A percentile compares a stretch with the other conserved stretches of the same genome.
Evolutionary conservation across 1,284 basidiomycete species (phyloP).

Genomic region (Cystobasidiaceae sp.): DNA sequence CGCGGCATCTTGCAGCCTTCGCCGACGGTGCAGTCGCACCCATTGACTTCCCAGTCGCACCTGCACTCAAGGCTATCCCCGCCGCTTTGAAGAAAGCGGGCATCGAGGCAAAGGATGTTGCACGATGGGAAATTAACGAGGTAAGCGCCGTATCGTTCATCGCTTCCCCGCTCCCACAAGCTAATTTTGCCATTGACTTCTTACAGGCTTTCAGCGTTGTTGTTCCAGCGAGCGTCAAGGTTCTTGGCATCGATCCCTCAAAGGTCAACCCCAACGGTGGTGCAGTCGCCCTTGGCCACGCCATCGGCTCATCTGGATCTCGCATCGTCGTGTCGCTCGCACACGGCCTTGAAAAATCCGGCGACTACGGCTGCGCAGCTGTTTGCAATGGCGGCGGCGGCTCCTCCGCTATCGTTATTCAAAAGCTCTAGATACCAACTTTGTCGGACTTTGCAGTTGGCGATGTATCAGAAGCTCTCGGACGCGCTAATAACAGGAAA

Average conservation of each 20-base stretch:
- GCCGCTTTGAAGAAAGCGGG: slow-evolving; percentile 82
- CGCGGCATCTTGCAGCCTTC: slow-evolving; percentile 76
- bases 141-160: slow-evolving; percentile 32
- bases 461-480: too few relatives aligned
- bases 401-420: slow-evolving; percentile 81
- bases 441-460: too few relatives aligned
- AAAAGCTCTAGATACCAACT: slow-evolving; percentile 59
- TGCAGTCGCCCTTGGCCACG: slow-evolving; percentile 43
- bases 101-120: slow-evolving; percentile 74
- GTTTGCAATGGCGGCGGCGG: slow-evolving; percentile 93
- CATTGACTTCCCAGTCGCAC: slow-evolving; percentile 94
- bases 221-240: slow-evolving; percentile 46
- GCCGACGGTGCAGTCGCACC: slow-evolving; percentile 95
- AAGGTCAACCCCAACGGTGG: slow-evolving; percentile 45
- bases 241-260: slow-evolving; percentile 45
- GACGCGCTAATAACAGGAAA: too few relatives aligned
- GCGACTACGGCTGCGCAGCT: slow-evolving; percentile 93
- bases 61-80: slow-evolving; percentile 73
- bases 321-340: slow-evolving; percentile 92
- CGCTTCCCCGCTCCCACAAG: slow-evolving; percentile 40
- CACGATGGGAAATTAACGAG: slow-evolving; percentile 91
- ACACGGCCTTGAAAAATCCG: slow-evolving; percentile 78
- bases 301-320: slow-evolving; percentile 91
- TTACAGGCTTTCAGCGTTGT: slow-evolving; percentile 46
- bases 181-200: slow-evolving; percentile 44